Percentiles rank a stretch among this genome's conserved stretches.
Conservation (phyloP, 352 stramenopile genomes). For the Plasmopara viticola region DNA sequence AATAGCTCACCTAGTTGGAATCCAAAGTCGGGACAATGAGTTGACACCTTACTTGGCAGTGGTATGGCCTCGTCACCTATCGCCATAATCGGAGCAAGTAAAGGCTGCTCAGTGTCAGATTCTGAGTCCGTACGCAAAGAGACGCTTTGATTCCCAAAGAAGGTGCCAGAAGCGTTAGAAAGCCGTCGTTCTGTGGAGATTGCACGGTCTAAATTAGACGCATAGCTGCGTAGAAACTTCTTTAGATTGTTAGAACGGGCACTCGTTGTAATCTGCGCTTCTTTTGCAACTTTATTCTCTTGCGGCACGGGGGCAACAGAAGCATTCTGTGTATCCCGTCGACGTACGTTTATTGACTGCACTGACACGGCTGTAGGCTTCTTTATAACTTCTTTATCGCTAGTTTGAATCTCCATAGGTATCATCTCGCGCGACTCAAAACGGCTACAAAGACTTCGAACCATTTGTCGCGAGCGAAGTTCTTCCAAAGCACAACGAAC, state of each 20-base stretch:
- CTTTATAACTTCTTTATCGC: slow-evolving; percentile 5
- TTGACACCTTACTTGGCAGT: neutral
- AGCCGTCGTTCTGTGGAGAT: slow-evolving; percentile 11
- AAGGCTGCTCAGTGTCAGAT: slow-evolving; percentile 12
- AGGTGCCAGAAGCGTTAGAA: slow-evolving; percentile 6
- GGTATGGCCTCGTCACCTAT: slow-evolving; percentile 1
- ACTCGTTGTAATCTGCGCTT: slow-evolving; percentile 13
- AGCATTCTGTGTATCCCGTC: slow-evolving; percentile 13
- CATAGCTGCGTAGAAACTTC: slow-evolving; percentile 58
- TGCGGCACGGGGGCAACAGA: slow-evolving; percentile 9
- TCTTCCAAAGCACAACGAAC: slow-evolving; percentile 41
- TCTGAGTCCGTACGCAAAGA: slow-evolving; percentile 15
- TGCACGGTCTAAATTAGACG: slow-evolving; percentile 52
- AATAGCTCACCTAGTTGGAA: neutral
- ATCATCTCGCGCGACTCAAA: slow-evolving; percentile 33
- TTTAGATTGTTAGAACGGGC: slow-evolving; percentile 55
- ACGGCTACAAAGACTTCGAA: slow-evolving; percentile 47
- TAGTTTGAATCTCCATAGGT: slow-evolving; percentile 9
- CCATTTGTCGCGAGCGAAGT: slow-evolving; percentile 41
- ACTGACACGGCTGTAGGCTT: slow-evolving; percentile 2
- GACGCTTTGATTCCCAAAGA: neutral
- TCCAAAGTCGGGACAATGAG: neutral
- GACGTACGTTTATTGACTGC: slow-evolving; percentile 5
- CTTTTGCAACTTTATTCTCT: slow-evolving; percentile 5
- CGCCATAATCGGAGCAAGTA: slow-evolving; percentile 4